Evolutionary conservation across 106 monocot genomes (phyloP).

Genomic region (Ottelia alismoides): DNA sequence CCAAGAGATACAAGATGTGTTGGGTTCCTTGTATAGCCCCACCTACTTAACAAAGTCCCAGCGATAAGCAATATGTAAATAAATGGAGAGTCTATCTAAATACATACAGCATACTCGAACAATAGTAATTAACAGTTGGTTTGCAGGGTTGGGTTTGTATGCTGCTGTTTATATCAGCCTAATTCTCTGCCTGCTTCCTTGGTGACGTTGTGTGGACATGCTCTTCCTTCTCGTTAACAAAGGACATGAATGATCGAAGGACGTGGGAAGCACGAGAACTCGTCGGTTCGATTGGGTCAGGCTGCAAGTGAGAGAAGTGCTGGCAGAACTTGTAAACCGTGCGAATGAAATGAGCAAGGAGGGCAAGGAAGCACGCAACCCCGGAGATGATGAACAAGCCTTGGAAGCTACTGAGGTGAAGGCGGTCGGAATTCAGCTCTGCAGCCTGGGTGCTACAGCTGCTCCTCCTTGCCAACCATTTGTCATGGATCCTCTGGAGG

Average conservation of each 20-base stretch:
- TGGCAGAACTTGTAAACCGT: slow-evolving; percentile 25
- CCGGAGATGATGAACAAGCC: slow-evolving; percentile 59
- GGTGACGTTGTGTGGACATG: too few species aligned
- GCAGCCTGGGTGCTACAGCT: slow-evolving; percentile 18
- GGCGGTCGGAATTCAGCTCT: slow-evolving; percentile 29
- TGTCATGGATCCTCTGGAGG: slow-evolving; percentile 52
- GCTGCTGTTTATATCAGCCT: too few species aligned
- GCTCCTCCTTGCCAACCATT: slow-evolving; percentile 38
- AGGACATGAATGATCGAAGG: slow-evolving; percentile 35
- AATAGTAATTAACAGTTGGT: too few species aligned
- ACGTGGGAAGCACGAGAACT: slow-evolving; percentile 9
- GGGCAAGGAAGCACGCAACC: slow-evolving; percentile 34
- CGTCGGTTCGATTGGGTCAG: slow-evolving; percentile 3
- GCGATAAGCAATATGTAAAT: too few species aligned
- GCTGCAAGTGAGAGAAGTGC: slow-evolving; percentile 5
- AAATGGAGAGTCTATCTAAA: too few species aligned
- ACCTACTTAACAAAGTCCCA: too few species aligned
- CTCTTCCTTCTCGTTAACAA: slow-evolving; percentile 27
- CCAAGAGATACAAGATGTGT: too few species aligned
- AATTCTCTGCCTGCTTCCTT: too few species aligned
- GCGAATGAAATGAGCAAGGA: slow-evolving; percentile 25
- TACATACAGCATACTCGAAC: too few species aligned
- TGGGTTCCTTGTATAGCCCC: too few species aligned
- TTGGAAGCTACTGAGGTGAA: slow-evolving; percentile 41
- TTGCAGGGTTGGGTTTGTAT: too few species aligned